Evolutionary conservation across 768 basidiomycete genomes (phyloP).

Genomic region (Amanita inopinata): DNA sequence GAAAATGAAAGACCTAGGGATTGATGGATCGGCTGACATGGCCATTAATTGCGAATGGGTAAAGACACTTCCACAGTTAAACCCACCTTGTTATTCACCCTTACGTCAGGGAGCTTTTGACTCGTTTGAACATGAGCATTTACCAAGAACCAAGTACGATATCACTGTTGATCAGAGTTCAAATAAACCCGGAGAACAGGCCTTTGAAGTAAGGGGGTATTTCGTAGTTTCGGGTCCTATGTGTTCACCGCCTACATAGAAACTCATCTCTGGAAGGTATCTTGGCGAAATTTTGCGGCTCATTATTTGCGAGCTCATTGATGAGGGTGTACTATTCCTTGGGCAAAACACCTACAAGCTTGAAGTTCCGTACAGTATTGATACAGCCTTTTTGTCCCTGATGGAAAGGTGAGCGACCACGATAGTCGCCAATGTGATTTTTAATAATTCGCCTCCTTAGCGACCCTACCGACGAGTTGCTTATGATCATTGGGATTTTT

Average conservation of each 20-base stretch:
- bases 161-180: conserved; percentile 84
- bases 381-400: conserved; percentile 93
- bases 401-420: conserved; percentile 71
- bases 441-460: conserved; percentile 26
- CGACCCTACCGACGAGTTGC: conserved; percentile 91
- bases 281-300: conserved; percentile 95
- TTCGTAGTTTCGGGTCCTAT: background rate
- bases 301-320: conserved; percentile 90
- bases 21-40: conserved; percentile 62
- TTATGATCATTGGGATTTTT: conserved; percentile 97
- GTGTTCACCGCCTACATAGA: conserved; percentile 31
- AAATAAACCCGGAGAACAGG: conserved; percentile 94
- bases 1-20: conserved; percentile 71
- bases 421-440: conserved; percentile 1
- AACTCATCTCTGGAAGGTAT: conserved; percentile 93
- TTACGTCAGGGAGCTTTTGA: conserved; percentile 83
- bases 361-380: conserved; percentile 85
- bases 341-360: conserved; percentile 99
- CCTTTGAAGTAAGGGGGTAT: conserved; percentile 59
- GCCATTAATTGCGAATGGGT: conserved; percentile 98
- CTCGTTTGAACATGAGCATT: conserved; percentile 87
- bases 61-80: conserved; percentile 12
- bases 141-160: conserved; percentile 95
- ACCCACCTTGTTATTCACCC: background rate
- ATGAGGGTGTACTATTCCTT: conserved; percentile 93